Base-by-base conservation (phyloP, 331 rosid species). In the Malus hybrid region DNA sequence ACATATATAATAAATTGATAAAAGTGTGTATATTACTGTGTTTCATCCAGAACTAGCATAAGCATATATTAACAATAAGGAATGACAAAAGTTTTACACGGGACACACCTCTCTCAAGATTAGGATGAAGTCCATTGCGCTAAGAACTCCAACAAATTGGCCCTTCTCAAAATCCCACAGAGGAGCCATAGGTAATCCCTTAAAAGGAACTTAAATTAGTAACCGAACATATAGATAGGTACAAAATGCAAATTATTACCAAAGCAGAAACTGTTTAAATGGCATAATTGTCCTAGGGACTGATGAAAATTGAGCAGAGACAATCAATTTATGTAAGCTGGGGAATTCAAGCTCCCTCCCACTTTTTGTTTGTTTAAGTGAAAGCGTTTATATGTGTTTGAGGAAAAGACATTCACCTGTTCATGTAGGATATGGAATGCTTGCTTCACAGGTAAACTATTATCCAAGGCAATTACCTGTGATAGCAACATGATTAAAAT, bases 181-280 rank as follows among this genome's bases (percentile, higher is more conserved):
- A 73, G 99, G 97, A 85, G 97, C 97, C 82, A 84, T 83, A 62
- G 97, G 91, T 68, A 92, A 81, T 78, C 97, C 97, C 97, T 94
- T 91, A 44, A 26, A 79, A 80, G 50, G 52, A 82, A 81, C 78
- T 81, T 74, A 30, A 64, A 42, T 81, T 36, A 87, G 78, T 12
- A 83, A 66, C 28, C 39, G 42, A 71, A 33, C 7, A 70, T 66
- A 46, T 68, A 61, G 56, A 78, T 26, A 68, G 30, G 66, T 39
- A 15, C 39, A 34, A 20, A n/a, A 69, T 79, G 55, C 57, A 77
- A 77, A 81, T 28, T 71, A 73, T 76, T 69, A 69, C 53, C 78
- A 79, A 42, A 64, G 19, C 36, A 15, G 36, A 16, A 79, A 82
- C 6, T 42, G 46, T 70, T 70, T 68, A 58, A 44, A 62, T 11